phyloP scores from a whole-genome alignment of 225 moss, liverwort and hornwort genomes.

The Pseudisothecium myosuroides region DNA sequence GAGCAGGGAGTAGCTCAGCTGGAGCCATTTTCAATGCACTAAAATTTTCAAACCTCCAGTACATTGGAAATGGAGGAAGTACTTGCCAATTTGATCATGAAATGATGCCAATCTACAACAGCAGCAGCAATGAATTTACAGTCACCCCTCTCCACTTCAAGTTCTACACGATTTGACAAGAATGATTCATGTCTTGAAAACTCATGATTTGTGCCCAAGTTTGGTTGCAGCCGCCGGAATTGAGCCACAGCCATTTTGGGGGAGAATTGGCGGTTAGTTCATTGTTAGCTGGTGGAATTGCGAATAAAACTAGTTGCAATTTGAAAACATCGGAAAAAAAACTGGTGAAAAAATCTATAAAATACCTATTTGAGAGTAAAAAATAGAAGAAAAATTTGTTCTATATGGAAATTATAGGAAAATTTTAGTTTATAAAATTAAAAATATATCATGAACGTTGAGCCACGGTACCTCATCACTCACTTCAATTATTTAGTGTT shows the following conservation, averaged over 20 bases:
- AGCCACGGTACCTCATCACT: background rate
- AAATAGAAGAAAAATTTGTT: background rate
- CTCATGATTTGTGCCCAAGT: background rate
- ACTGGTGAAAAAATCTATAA: background rate
- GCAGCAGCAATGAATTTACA: background rate
- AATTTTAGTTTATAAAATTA: rapidly evolving
- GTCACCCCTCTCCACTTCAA: background rate
- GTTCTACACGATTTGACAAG: background rate
- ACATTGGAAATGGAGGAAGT: background rate
- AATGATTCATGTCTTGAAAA: background rate
- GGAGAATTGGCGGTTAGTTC: background rate
- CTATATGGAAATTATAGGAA: background rate
- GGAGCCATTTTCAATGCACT: background rate
- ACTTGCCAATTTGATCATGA: background rate
- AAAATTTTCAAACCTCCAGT: background rate
- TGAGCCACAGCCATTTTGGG: background rate
- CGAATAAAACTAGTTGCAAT: background rate
- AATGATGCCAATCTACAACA: background rate
- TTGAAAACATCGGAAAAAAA: background rate
- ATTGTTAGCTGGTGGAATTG: background rate
- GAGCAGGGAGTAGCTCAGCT: background rate
- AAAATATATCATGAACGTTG: rapidly evolving
- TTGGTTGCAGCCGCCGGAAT: too few species aligned
- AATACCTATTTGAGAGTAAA: too few species aligned
- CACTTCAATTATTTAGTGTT: background rate